Evolutionary conservation across 2,329 filamentous ascomycete species (phyloP).

Genomic region (Neofusicoccum cordaticola): DNA sequence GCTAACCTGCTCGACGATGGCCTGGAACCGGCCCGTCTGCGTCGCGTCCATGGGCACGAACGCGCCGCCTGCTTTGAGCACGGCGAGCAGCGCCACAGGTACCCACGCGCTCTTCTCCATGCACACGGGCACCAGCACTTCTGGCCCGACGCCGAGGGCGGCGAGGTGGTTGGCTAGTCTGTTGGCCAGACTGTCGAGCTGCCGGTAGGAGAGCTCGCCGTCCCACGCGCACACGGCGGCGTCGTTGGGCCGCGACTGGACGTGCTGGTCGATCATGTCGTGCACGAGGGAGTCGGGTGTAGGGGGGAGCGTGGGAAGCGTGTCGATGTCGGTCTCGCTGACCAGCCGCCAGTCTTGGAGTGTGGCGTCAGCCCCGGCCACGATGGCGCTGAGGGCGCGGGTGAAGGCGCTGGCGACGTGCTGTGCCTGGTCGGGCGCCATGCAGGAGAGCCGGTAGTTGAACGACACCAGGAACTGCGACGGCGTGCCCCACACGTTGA

Average conservation of each 20-base stretch:
- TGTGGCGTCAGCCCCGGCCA: constrained; percentile 27
- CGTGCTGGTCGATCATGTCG: background rate
- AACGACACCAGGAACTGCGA: constrained; percentile 15
- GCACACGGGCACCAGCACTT: constrained; percentile 35
- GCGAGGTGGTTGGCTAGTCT: constrained; percentile 30
- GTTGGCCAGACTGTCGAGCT: constrained; percentile 28
- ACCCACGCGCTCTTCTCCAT: constrained; percentile 39
- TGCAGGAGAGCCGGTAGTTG: constrained; percentile 12
- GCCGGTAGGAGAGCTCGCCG: constrained; percentile 31
- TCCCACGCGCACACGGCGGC: constrained; percentile 34
- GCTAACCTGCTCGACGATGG: constrained; percentile 14
- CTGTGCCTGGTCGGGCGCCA: background rate
- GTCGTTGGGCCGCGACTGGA: constrained; percentile 23
- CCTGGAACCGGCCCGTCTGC: constrained; percentile 38
- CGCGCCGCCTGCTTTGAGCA: constrained; percentile 33
- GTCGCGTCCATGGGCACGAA: background rate
- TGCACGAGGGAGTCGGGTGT: constrained; percentile 20
- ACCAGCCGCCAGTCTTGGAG: constrained; percentile 46
- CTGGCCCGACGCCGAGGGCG: constrained; percentile 30
- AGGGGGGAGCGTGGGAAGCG: background rate
- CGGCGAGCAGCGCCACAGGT: constrained; percentile 35
- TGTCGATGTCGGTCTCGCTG: constrained; percentile 8
- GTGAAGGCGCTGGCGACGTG: constrained; percentile 15
- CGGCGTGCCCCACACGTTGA: constrained; percentile 26
- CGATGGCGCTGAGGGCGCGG: constrained; percentile 11